phyloP scores from a whole-genome alignment of 2,329 filamentous ascomycete genomes.

The Eurotiales sp. region DNA sequence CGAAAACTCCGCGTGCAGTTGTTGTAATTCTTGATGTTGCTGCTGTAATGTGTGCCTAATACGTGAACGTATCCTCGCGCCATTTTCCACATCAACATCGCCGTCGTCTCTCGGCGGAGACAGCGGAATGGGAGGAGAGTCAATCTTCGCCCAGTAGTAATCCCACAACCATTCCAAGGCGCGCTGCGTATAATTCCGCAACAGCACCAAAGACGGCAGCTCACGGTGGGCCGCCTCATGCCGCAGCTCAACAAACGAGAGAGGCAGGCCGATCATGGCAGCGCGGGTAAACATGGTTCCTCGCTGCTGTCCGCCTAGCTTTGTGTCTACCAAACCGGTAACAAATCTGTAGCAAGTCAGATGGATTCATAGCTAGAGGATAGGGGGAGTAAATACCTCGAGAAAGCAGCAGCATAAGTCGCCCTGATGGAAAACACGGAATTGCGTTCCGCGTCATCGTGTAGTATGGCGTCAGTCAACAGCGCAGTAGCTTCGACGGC shows the following conservation, averaged over 20 bases:
- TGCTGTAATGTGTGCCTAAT: slow-evolving; percentile 3
- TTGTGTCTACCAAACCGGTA: slow-evolving; percentile 43
- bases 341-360: slow-evolving; percentile 35
- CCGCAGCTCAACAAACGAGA: slow-evolving; percentile 80
- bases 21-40: neutral
- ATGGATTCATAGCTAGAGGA: no score
- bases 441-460: slow-evolving; percentile 38
- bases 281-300: slow-evolving; percentile 45
- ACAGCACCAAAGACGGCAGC: slow-evolving; percentile 68
- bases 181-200: slow-evolving; percentile 65
- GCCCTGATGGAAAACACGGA: slow-evolving; percentile 44
- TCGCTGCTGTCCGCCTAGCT: slow-evolving; percentile 31
- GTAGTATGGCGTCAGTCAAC: slow-evolving; percentile 44
- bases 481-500: slow-evolving; percentile 45
- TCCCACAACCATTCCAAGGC: slow-evolving; percentile 83
- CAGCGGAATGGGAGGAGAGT: slow-evolving; percentile 19
- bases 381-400: slow-evolving; percentile 28
- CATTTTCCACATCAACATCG: neutral
- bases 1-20: neutral
- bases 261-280: slow-evolving; percentile 41
- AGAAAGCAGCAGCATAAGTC: slow-evolving; percentile 44
- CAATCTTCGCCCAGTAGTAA: slow-evolving; percentile 70
- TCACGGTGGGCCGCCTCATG: slow-evolving; percentile 90
- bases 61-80: neutral
- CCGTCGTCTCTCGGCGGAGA: neutral